Evolutionary conservation across 1,284 basidiomycete species (phyloP), one percentile per base, ranked within the genome.

Genomic region (Melampsora americana): DNA sequence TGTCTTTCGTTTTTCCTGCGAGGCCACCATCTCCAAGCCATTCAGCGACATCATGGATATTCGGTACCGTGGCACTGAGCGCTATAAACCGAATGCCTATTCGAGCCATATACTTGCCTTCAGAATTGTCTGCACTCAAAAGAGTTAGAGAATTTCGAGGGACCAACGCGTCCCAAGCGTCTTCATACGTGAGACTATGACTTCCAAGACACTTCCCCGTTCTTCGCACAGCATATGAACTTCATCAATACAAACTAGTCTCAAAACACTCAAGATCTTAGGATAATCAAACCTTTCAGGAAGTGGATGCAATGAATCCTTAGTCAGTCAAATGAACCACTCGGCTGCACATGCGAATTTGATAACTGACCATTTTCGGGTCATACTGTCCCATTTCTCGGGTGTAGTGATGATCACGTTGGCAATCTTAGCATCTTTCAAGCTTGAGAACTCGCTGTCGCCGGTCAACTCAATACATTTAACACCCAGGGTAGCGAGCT

Each of bases 331-430:
- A 66, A 23, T 59, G 9, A 60, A 32, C 23, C 20, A 42, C n/a
- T n/a, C n/a, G n/a, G n/a, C n/a, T 30, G 4, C 65, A 61, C 90
- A 90, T 92, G 77, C 32, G 74, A 18, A 39, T 69, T 75, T 71
- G 50, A 77, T 39, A 26, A 78, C 82, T 70, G 78, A 89, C 90
- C 90, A 91, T 80, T 89, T 89, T 39, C 93, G 86, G 1, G 93
- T 95, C 66, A 96, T 84, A 59, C 91, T 91, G 79, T 96, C 94
- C 90, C 92, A 94, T 83, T 97, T 97, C 83, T 97, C 95, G 0
- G 92, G 92, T 89, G 84, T 84, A 14, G 84, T 83, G 62, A 84
- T 79, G 62, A 96, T 92, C 66, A 97, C 86, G 23, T 88, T 86
- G 0, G 91, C 88, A 71, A 86, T 86, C 80, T 88, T 89, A 0